Evolutionary conservation across 2,329 filamentous ascomycete genomes (phyloP), one percentile per base, ranked within the genome.

Genomic region (Colletotrichum truncatum): DNA sequence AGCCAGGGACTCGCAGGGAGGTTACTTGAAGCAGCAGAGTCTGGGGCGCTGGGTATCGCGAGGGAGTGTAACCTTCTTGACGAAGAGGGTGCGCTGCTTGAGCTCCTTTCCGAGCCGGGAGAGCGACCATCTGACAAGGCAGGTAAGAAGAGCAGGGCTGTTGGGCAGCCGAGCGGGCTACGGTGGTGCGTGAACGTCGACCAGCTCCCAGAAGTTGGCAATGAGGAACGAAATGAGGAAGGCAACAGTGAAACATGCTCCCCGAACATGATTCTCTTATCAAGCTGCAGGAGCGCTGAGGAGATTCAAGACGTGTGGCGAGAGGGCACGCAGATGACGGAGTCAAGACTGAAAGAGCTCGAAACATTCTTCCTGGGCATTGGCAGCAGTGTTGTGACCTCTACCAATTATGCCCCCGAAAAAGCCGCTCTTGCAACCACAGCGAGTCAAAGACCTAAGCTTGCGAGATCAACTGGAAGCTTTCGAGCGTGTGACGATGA

Each of bases 1-100:
- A 51, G 36, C 7, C 12, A 23, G 1, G 56, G 62, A 6, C 11
- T 61, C 11, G 46, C 16, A 11, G 30, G 16, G 12, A 23, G 46
- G 26, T 16, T 67, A 3, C 11, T 66, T 4, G 30, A 30, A 38
- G 49, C 53, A 10, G 65, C 56, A 3, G 55, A 55, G 52, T 34
- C 28, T 14, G 62, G 65, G 3, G 30, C 46, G 14, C 12, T 66
- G 30, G 14, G 26, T 11, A 12, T 34, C 11, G 26, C 34, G 34
- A 53, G 12, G 61, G 53, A 59, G 38, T 39, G 46, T 6, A 32
- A 53, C 2, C 11, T 65, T 28, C 41, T 66, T 28, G 36, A 28
- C 14, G 41, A 51, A 3, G 48, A 56, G 30, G 62, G 56, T 9
- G 51, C 54, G 9, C 34, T 67, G 12, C 5, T 64, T 16, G 38